A percentile compares a stretch with the other conserved stretches of the same genome.
These are phyloP conservation scores for Citrus glauca DNA, from an alignment of 345 rosid species.

Conservation along the genomic window DNA sequence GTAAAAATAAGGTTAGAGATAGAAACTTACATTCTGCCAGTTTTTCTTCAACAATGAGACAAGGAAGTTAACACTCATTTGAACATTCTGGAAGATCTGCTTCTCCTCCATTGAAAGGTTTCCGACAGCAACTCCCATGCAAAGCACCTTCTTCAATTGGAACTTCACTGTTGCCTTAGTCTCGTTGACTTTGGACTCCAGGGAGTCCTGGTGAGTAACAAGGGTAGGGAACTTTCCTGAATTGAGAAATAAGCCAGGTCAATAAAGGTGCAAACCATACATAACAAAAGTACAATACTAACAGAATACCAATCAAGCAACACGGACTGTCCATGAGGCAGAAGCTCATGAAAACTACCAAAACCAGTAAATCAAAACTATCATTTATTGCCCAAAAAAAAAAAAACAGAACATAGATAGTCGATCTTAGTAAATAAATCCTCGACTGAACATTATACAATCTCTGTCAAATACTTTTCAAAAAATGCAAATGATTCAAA, in stretches of 20 bases:
- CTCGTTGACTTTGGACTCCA: constrained; percentile 74
- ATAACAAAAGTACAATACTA: background rate
- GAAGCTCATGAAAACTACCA: background rate
- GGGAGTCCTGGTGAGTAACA: constrained; percentile 69
- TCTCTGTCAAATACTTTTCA: too few species aligned
- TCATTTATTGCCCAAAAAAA: background rate
- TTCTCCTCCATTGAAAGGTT: constrained; percentile 71
- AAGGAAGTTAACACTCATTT: constrained; percentile 72
- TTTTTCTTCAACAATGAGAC: constrained; percentile 79
- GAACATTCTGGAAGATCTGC: constrained; percentile 82
- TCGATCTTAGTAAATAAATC: background rate
- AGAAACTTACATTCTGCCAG: constrained; percentile 68
- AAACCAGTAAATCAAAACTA: background rate
- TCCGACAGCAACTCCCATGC: constrained; percentile 88
- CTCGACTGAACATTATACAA: too few species aligned
- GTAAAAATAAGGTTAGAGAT: background rate
- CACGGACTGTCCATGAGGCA: too few species aligned
- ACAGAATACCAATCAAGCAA: background rate
- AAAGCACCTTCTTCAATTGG: constrained; percentile 77
- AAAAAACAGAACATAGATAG: background rate
- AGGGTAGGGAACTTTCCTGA: constrained; percentile 84
- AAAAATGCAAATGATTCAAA: background rate
- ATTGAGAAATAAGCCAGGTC: background rate
- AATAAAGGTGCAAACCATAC: background rate
- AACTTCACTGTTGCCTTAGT: constrained; percentile 76